Conservation (phyloP, 345 rosid genomes). For the Draba incana region DNA sequence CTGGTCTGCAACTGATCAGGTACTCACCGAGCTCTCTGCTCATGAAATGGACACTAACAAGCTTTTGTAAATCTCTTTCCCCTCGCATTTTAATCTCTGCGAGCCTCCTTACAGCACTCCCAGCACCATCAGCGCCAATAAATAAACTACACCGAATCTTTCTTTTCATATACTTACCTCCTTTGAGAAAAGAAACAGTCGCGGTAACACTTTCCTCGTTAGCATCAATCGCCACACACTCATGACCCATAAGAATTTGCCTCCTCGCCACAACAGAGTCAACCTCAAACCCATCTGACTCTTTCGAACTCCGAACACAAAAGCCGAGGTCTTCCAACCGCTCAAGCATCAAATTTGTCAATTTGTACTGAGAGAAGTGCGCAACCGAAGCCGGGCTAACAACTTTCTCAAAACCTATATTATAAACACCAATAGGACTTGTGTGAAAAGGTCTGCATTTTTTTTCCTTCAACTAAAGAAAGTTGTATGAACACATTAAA, state of each 20-base stretch:
- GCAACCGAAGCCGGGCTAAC: conserved; percentile 90
- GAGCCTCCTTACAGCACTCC: conserved; percentile 74
- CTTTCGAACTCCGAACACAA: conserved; percentile 43
- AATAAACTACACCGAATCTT: conserved; percentile 62
- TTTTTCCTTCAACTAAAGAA: neutral
- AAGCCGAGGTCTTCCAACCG: conserved; percentile 63
- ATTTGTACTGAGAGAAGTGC: conserved; percentile 88
- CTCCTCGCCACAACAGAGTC: conserved; percentile 45
- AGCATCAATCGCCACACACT: conserved; percentile 69
- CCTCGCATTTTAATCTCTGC: conserved; percentile 66
- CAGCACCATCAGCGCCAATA: conserved; percentile 91
- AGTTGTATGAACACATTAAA: neutral
- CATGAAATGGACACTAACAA: conserved; percentile 84
- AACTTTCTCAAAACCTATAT: conserved; percentile 74
- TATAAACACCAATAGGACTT: conserved; percentile 24
- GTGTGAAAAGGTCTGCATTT: conserved; percentile 1
- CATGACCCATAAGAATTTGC: conserved; percentile 76
- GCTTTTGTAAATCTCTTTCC: conserved; percentile 82
- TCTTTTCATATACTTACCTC: conserved; percentile 53
- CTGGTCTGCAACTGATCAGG: conserved; percentile 72
- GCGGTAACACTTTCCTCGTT: conserved; percentile 52
- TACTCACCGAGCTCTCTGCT: conserved; percentile 79
- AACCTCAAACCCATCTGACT: conserved; percentile 36
- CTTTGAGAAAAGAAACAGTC: conserved; percentile 58
- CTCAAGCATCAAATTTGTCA: conserved; percentile 66